Base-by-base conservation (phyloP, 768 basidiomycete species). In the Nevesoporus exiguus region DNA sequence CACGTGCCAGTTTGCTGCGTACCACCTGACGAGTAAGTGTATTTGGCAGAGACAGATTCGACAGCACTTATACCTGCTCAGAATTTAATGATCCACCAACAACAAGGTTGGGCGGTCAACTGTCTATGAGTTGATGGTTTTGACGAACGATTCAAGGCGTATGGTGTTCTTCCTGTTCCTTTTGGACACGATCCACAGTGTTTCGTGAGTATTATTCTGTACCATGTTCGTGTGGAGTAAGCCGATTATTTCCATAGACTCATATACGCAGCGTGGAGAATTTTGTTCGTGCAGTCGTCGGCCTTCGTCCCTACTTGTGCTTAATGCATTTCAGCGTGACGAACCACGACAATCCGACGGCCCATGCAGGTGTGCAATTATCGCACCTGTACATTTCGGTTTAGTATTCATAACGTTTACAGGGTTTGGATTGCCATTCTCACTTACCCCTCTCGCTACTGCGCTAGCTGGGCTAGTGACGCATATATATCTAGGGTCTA, bases 171-270 rank as follows among this genome's bases (percentile, higher is more conserved):
- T 62, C 39, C 24, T 64, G 5, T 60, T 62, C 34, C 11, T 60
- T 14, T 41, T 64, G 34, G 61, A 64, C 33, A 63, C 61, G 7
- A 58, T 64, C 42, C 59, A 64, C 21, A 64, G 47, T 30, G n/a
- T 3, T 13, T 48, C 47, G 62, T 65, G 46, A 51, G 60, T 61
- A 19, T n/a, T 0, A 3, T 51, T 17, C 5, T 17, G 15, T 19
- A 17, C n/a, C n/a, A 10, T 0, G 0, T n/a, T 8, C 15, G 24
- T 22, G 25, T 21, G 5, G n/a, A 15, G 3, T 29, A 9, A 42
- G 3, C 34, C 21, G 17, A 27, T 13, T 11, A 15, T 43, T 22
- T 47, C 6, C 2, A 8, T 11, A 65, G 64, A 2, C 51, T 2
- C 41, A 57, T 65, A 15, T 65, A 62, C 37, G 48, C 57, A 57